Conservation (phyloP, 1,139 yeast species). For the Petasospora rhodanensis region DNA sequence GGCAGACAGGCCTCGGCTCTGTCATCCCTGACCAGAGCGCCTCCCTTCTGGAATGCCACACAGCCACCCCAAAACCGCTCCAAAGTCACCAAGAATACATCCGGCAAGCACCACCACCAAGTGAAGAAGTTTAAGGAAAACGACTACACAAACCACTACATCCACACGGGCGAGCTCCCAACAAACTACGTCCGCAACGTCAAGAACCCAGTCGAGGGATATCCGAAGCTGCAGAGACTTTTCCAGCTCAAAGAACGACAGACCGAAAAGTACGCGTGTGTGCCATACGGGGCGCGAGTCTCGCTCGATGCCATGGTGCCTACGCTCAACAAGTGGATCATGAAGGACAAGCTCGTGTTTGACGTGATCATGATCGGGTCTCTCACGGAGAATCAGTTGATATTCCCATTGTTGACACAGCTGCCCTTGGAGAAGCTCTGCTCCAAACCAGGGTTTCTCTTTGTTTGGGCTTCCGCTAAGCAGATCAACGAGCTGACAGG, state of each 20-base stretch:
- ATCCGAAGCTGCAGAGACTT: constrained; percentile 72
- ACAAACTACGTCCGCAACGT: constrained; percentile 61
- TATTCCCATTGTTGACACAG: constrained; percentile 52
- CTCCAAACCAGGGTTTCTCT: constrained; percentile 80
- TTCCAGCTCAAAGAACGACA: constrained; percentile 55
- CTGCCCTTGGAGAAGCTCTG: constrained; percentile 72
- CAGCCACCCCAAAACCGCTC: too few species aligned
- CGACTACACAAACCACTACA: constrained; percentile 67
- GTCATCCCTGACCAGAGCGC: too few species aligned
- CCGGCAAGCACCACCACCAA: too few species aligned
- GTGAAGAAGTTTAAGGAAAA: constrained; percentile 30
- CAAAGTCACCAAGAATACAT: too few species aligned
- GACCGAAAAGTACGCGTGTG: constrained; percentile 46
- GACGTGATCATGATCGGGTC: constrained; percentile 94
- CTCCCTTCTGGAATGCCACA: too few species aligned
- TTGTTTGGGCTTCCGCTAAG: constrained; percentile 80
- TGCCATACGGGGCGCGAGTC: constrained; percentile 63
- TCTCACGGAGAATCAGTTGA: constrained; percentile 64
- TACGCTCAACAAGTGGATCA: constrained; percentile 58
- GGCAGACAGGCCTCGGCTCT: neutral
- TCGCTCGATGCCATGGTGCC: constrained; percentile 49
- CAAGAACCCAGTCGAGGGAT: constrained; percentile 67
- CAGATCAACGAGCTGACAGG: constrained; percentile 61
- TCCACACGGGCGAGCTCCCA: constrained; percentile 60
- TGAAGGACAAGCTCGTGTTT: constrained; percentile 52